These are phyloP conservation scores for Xylaria acuta DNA, from an alignment of 495 filamentous ascomycete genomes.

Conservation along the genomic window DNA sequence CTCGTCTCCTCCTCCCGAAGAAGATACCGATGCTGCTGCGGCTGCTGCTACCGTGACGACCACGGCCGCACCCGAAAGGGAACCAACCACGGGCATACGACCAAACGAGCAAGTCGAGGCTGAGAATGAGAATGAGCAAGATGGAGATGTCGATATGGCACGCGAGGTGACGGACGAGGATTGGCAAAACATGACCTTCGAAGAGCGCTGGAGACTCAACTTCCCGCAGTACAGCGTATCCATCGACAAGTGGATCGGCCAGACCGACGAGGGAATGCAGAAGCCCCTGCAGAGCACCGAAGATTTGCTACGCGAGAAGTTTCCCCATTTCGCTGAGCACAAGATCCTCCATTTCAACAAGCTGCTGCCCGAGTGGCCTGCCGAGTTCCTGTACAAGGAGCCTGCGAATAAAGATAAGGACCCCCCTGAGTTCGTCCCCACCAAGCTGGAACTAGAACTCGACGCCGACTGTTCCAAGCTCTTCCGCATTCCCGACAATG, in stretches of 20 bases:
- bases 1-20: conserved; percentile 45
- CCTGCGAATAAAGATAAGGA: conserved; percentile 78
- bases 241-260: conserved; percentile 41
- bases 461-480: conserved; percentile 78
- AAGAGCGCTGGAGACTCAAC: conserved; percentile 46
- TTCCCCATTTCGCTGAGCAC: conserved; percentile 72
- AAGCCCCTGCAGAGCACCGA: conserved; percentile 61
- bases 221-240: conserved; percentile 31
- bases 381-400: conserved; percentile 70
- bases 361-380: conserved; percentile 75
- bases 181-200: conserved; percentile 53
- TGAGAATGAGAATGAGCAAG: conserved; percentile 14
- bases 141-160: conserved; percentile 25
- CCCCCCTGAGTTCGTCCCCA: conserved; percentile 65
- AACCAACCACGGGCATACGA: background rate
- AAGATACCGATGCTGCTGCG: conserved; percentile 31
- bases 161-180: conserved; percentile 37
- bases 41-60: conserved; percentile 22
- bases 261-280: conserved; percentile 55
- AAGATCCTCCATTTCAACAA: conserved; percentile 72
- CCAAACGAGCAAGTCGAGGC: background rate
- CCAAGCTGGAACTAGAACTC: conserved; percentile 85
- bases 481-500: conserved; percentile 69
- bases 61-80: conserved; percentile 19
- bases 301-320: conserved; percentile 71